Base-by-base conservation (phyloP, 768 basidiomycete species). In the Paxillus involutus region DNA sequence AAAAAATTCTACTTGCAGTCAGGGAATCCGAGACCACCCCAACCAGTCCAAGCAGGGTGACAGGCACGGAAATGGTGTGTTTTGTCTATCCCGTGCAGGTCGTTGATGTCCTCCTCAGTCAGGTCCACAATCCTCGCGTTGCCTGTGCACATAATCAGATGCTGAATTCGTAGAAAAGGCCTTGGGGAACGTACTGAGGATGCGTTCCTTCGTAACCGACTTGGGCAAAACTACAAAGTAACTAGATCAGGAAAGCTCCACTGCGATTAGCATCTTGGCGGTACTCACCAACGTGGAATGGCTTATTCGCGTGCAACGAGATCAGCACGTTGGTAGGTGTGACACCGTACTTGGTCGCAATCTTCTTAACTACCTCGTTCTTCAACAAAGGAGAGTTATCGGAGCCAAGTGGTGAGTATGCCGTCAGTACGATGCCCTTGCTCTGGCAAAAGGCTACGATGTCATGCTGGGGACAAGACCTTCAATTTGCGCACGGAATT, bases 401-500 rank as follows among this genome's bases (percentile, higher is more conserved):
- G 14, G 85, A 88, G 50, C 86, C 91, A 2, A 93, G 80, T 10
- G 90, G 88, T 1, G 87, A 92, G 74, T 91, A 93, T 7, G 89
- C 87, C 17, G 89, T 86, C 53, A 89, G 63, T 11, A 79, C 72
- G 62, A 94, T 91, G 39, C 85, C 86, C 62, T 85, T 83, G 45
- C 67, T 62, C 41, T 73, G 67, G 75, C 87, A 87, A 64, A 77
- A 84, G 52, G 79, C 75, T 44, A 87, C 77, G 39, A 89, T 71
- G 24, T 88, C 85, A 55, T 82, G 77, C 64, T 88, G 86, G 30
- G 81, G 79, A 70, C 84, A 86, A 30, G 84, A 81, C 26, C 84
- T 76, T 57, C 11, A 73, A 45, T 35, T 13, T 5, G 19, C 40
- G 35, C 42, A 32, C 43, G 53, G 24, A 45, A 16, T 9, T 17